Conservation (phyloP, 1,284 basidiomycete genomes). For the Melampsora medusae region DNA sequence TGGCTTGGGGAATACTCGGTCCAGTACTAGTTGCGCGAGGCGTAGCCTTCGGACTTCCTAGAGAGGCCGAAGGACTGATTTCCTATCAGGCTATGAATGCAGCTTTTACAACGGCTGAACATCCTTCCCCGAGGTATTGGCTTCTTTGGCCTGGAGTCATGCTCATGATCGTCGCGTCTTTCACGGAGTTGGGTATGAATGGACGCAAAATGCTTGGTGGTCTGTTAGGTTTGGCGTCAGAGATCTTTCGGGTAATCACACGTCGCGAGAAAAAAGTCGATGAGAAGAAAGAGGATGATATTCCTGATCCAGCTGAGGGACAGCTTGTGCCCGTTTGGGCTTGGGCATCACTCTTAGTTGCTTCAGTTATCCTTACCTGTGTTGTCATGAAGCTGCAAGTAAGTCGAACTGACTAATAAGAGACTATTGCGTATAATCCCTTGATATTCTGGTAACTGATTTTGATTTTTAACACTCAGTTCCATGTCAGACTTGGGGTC, state of each 20-base stretch:
- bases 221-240: conserved; percentile 48
- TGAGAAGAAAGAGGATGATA: conserved; percentile 54
- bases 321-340: conserved; percentile 64
- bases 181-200: conserved; percentile 53
- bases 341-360: conserved; percentile 62
- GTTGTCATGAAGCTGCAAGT: conserved; percentile 56
- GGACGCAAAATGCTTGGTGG: conserved; percentile 52
- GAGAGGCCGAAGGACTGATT: conserved; percentile 55
- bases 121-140: conserved; percentile 68
- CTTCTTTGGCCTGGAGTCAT: conserved; percentile 67
- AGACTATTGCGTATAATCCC: background rate
- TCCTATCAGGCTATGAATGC: conserved; percentile 55
- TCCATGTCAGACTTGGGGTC: conserved; percentile 52
- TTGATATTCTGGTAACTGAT: conserved; percentile 51
- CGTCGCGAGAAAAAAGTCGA: conserved; percentile 27
- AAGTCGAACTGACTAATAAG: background rate
- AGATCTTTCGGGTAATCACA: conserved; percentile 46
- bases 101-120: conserved; percentile 56
- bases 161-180: conserved; percentile 56
- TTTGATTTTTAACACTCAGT: conserved; percentile 45
- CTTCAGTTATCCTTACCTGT: conserved; percentile 62
- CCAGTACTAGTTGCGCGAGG: conserved; percentile 63
- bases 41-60: conserved; percentile 50
- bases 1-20: conserved; percentile 67
- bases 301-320: conserved; percentile 58